Conservation (phyloP, 2,329 filamentous ascomycete species). For the Xylaria sp. region DNA sequence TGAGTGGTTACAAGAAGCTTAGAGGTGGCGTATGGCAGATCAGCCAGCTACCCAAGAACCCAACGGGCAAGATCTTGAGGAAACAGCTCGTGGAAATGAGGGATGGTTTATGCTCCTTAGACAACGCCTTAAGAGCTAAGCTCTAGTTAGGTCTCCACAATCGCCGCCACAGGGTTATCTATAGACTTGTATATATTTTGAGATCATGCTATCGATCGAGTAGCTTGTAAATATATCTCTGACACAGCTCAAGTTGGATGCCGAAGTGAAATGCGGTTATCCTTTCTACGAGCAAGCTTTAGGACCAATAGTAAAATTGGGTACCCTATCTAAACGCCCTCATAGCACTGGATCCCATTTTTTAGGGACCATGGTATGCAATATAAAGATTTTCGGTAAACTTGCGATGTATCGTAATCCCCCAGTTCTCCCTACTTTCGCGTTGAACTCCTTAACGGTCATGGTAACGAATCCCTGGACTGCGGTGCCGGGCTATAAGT, state of each 20-base stretch:
- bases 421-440: background rate
- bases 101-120: slow-evolving; percentile 48
- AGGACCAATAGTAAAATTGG: too few relatives aligned
- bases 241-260: background rate
- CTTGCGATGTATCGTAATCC: background rate
- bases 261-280: background rate
- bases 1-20: slow-evolving; percentile 57
- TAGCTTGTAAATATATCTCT: slow-evolving; percentile 2
- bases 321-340: too few relatives aligned
- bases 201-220: background rate
- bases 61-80: slow-evolving; percentile 54
- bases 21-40: slow-evolving; percentile 53
- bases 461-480: background rate
- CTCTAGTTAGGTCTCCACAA: slow-evolving; percentile 17
- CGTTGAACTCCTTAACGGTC: too few relatives aligned
- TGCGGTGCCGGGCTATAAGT: too few relatives aligned
- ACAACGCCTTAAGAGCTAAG: slow-evolving; percentile 30
- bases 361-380: too few relatives aligned
- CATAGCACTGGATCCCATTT: too few relatives aligned
- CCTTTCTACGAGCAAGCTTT: too few relatives aligned
- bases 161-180: background rate
- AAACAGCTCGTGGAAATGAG: slow-evolving; percentile 50
- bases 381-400: background rate
- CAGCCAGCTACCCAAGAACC: slow-evolving; percentile 50
- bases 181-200: slow-evolving; percentile 11